Evolutionary conservation across 768 basidiomycete genomes (phyloP).

Genomic region (Serendipita vermifera): DNA sequence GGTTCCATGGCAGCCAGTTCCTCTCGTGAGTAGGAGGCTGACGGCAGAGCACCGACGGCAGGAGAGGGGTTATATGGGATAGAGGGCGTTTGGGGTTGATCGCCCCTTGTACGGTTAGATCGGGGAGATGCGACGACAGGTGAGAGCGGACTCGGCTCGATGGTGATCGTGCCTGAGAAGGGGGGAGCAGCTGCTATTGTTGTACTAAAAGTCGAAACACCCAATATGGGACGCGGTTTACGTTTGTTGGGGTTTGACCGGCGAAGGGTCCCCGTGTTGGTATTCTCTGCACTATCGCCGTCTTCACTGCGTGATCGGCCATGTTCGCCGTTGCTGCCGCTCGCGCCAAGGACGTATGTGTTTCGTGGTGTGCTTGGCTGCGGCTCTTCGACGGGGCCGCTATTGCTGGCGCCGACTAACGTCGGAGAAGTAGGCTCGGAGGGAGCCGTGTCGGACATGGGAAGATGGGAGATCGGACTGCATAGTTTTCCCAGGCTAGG

Average conservation of each 20-base stretch:
- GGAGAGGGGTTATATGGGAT: background rate
- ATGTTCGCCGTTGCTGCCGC: too few relatives aligned
- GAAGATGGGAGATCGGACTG: background rate
- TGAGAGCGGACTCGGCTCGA: background rate
- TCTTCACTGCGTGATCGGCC: too few relatives aligned
- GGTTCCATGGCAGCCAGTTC: background rate
- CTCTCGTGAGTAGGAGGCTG: too few relatives aligned
- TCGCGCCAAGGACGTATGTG: too few relatives aligned
- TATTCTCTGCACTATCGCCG: too few relatives aligned
- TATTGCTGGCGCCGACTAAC: background rate
- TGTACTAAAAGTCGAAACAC: conserved; percentile 1
- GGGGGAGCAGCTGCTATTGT: too few relatives aligned
- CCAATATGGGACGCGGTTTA: background rate
- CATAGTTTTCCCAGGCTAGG: background rate
- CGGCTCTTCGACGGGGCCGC: background rate
- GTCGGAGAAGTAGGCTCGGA: too few relatives aligned
- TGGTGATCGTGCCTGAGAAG: background rate
- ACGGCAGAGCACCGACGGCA: background rate
- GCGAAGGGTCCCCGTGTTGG: background rate
- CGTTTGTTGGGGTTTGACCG: background rate
- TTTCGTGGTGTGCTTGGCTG: background rate
- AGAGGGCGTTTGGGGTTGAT: background rate
- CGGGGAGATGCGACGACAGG: conserved; percentile 1
- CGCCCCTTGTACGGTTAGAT: too few relatives aligned
- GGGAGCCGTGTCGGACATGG: background rate